phyloP scores from a whole-genome alignment of 2,329 filamentous ascomycete genomes.

The Ascochyta koolunga region DNA sequence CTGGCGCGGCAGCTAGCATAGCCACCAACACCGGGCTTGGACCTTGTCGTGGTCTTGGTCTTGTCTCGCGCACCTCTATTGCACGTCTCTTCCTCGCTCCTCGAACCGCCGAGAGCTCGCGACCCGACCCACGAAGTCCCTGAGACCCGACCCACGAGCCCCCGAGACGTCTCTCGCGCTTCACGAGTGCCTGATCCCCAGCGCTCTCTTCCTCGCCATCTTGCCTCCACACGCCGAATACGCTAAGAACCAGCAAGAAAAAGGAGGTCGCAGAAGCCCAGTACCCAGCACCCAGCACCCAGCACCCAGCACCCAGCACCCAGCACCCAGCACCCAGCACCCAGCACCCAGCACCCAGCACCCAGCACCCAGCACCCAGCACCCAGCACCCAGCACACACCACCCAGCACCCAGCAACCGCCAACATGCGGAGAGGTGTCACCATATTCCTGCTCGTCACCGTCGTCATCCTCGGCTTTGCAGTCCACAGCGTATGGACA shows the following conservation, averaged over 20 bases:
- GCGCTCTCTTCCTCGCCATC: conserved; percentile 8
- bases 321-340: no score
- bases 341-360: no score
- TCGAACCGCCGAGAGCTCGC: conserved; percentile 11
- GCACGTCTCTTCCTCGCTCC: conserved; percentile 20
- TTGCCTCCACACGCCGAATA: background rate
- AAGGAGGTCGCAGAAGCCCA: conserved; percentile 31
- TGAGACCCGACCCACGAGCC: conserved; percentile 21
- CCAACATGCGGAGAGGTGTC: conserved; percentile 65
- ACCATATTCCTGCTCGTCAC: conserved; percentile 70
- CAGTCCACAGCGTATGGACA: conserved; percentile 72
- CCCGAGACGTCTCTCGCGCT: conserved; percentile 12
- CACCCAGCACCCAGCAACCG: no score
- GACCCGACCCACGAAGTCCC: no score
- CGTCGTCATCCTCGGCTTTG: conserved; percentile 65
- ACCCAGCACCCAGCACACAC: no score
- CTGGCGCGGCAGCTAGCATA: conserved; percentile 17
- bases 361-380: no score
- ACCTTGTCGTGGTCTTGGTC: background rate
- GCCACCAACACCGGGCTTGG: conserved; percentile 9
- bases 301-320: no score
- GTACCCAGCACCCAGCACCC: no score
- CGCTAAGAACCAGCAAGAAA: conserved; percentile 15
- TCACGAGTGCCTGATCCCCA: conserved; percentile 20
- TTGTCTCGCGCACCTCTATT: conserved; percentile 22